A percentile compares a stretch with the other conserved stretches of the same genome.
These are phyloP conservation scores for Fusarium verrucosum DNA, from an alignment of 2,329 filamentous ascomycete genomes.

Conservation along the genomic window DNA sequence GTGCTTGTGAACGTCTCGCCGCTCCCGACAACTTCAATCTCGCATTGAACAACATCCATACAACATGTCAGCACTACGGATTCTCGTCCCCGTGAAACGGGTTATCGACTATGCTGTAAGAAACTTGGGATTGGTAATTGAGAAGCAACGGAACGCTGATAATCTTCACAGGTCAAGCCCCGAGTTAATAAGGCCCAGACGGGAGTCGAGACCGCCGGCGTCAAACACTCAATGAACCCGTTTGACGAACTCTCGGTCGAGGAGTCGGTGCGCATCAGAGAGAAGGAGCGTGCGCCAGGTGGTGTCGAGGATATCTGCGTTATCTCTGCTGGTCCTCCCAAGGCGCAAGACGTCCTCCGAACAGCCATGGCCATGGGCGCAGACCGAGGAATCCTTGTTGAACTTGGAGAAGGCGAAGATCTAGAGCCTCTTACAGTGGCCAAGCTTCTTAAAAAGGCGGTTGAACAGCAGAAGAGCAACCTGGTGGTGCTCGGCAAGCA, in stretches of 20 bases:
- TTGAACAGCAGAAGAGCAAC: conserved; percentile 86
- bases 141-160: conserved; percentile 20
- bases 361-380: conserved; percentile 99
- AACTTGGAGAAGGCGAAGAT: conserved; percentile 76
- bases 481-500: conserved; percentile 96
- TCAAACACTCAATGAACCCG: conserved; percentile 98
- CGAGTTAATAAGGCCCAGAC: conserved; percentile 79
- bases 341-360: conserved; percentile 86
- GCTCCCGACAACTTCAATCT: conserved; percentile 34
- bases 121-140: neutral
- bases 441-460: conserved; percentile 84
- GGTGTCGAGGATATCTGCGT: conserved; percentile 92
- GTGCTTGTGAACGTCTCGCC: conserved; percentile 32
- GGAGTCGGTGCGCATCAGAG: conserved; percentile 93
- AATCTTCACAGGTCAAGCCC: conserved; percentile 66
- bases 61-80: conserved; percentile 72
- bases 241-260: conserved; percentile 99
- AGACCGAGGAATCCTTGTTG: conserved; percentile 89
- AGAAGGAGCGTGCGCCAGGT: conserved; percentile 76
- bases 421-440: conserved; percentile 92
- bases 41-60: conserved; percentile 43
- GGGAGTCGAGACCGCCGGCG: conserved; percentile 87
- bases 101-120: conserved; percentile 87
- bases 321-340: conserved; percentile 86
- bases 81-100: conserved; percentile 83